Percentiles rank a stretch among this genome's conserved stretches.
Evolutionary conservation across 768 basidiomycete species (phyloP).

Genomic region (Mycena vulgaris): DNA sequence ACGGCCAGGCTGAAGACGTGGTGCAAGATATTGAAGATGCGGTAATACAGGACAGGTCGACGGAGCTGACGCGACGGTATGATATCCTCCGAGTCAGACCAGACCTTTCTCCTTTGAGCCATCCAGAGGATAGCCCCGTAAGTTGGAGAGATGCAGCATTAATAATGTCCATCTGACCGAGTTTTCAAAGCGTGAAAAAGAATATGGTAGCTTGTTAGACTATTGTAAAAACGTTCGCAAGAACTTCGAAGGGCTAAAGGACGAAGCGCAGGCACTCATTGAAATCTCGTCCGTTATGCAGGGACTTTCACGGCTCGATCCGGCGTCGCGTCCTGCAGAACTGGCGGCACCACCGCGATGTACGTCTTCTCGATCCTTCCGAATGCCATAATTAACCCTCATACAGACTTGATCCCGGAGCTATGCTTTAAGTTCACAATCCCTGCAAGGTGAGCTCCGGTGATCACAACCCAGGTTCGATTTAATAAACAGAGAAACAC

Average conservation of each 20-base stretch:
- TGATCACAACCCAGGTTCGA: not conserved
- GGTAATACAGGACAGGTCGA: slow-evolving; percentile 81
- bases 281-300: slow-evolving; percentile 72
- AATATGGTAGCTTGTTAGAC: slow-evolving; percentile 74
- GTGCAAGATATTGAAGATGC: slow-evolving; percentile 70
- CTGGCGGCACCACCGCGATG: slow-evolving; percentile 70
- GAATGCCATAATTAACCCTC: slow-evolving; percentile 11
- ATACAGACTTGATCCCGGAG: slow-evolving; percentile 87
- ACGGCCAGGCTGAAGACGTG: slow-evolving; percentile 52
- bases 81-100: slow-evolving; percentile 67
- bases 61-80: slow-evolving; percentile 84
- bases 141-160: slow-evolving; percentile 45
- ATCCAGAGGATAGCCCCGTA: slow-evolving; percentile 76
- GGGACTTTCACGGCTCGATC: slow-evolving; percentile 73
- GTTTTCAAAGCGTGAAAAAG: slow-evolving; percentile 68
- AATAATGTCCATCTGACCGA: slow-evolving; percentile 14
- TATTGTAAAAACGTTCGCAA: slow-evolving; percentile 76
- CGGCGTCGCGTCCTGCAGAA: slow-evolving; percentile 59
- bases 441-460: slow-evolving; percentile 72
- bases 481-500: slow-evolving; percentile 16
- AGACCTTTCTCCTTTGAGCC: slow-evolving; percentile 83
- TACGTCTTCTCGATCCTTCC: slow-evolving; percentile 49
- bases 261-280: slow-evolving; percentile 80
- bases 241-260: slow-evolving; percentile 72
- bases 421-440: slow-evolving; percentile 80